Evolutionary conservation across 805 yeast genomes (phyloP).

Genomic region (Myxozyma nipponensis): DNA sequence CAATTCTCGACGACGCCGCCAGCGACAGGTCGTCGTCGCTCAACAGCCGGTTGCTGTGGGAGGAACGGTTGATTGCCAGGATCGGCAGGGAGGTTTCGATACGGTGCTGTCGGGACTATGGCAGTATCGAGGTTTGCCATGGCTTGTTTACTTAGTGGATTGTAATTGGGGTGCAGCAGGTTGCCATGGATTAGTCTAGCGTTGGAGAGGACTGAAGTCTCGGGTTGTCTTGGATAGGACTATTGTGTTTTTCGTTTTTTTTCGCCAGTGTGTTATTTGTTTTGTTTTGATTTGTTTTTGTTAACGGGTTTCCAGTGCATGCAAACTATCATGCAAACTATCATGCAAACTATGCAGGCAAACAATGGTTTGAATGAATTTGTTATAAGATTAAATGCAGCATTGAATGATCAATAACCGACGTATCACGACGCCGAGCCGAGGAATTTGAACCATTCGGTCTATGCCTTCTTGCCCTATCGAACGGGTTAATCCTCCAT

Average conservation of each 20-base stretch:
- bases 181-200: too few species aligned
- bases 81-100: conserved; percentile 17
- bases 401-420: too few species aligned
- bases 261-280: neutral
- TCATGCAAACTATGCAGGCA: neutral
- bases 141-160: conserved; percentile 13
- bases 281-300: neutral
- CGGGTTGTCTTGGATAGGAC: too few species aligned
- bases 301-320: too few species aligned
- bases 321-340: too few species aligned
- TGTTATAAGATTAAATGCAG: neutral
- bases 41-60: conserved; percentile 12
- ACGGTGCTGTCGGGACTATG: conserved; percentile 20
- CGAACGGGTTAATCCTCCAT: neutral
- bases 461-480: neutral
- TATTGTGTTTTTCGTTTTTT: neutral
- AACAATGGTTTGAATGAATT: neutral
- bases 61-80: conserved; percentile 20
- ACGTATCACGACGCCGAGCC: too few species aligned
- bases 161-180: too few species aligned
- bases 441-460: too few species aligned
- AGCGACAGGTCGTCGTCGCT: neutral
- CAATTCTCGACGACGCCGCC: neutral
- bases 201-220: too few species aligned
- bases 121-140: conserved; percentile 19